Conservation (phyloP, 1,284 basidiomycete species). For the Blastosporella zonata region DNA sequence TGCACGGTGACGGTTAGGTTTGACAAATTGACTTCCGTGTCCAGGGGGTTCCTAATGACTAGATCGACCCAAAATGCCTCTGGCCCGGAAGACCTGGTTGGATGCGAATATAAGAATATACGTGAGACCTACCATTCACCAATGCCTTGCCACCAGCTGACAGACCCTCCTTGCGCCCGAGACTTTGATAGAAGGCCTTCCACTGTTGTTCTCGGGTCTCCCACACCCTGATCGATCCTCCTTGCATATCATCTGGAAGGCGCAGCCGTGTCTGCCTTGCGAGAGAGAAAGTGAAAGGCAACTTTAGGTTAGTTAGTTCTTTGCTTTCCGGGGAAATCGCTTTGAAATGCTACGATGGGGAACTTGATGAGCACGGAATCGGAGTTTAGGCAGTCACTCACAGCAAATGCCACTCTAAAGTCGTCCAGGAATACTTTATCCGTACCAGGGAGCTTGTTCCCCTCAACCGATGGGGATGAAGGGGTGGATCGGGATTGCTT, state of each 20-base stretch:
- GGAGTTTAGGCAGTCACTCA: conserved; percentile 29
- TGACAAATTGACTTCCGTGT: conserved; percentile 63
- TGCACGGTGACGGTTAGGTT: conserved; percentile 54
- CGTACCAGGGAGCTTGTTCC: conserved; percentile 28
- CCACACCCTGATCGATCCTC: conserved; percentile 52
- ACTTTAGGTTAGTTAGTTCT: conserved; percentile 40
- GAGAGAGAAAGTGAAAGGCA: conserved; percentile 61
- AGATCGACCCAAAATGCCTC: conserved; percentile 78
- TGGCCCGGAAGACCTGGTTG: conserved; percentile 27
- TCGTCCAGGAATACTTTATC: conserved; percentile 75
- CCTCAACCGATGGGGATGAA: conserved; percentile 21
- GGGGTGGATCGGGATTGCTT: conserved; percentile 22
- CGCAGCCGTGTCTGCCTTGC: conserved; percentile 52
- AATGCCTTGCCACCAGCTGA: conserved; percentile 54
- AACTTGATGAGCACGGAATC: conserved; percentile 10
- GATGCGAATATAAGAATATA: conserved; percentile 1
- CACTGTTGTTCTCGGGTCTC: conserved; percentile 60
- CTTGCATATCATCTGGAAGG: conserved; percentile 45
- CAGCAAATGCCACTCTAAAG: conserved; percentile 73
- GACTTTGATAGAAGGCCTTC: conserved; percentile 56
- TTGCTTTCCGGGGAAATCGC: conserved; percentile 44
- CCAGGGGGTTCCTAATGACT: conserved; percentile 63
- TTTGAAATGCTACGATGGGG: conserved; percentile 54
- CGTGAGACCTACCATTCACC: conserved; percentile 51
- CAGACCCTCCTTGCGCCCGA: conserved; percentile 49